A percentile compares a stretch with the other conserved stretches of the same genome.
These are phyloP conservation scores for Backusella morwellensis DNA, from an alignment of 192 early-diverging fungal genomes.

Conservation along the genomic window DNA sequence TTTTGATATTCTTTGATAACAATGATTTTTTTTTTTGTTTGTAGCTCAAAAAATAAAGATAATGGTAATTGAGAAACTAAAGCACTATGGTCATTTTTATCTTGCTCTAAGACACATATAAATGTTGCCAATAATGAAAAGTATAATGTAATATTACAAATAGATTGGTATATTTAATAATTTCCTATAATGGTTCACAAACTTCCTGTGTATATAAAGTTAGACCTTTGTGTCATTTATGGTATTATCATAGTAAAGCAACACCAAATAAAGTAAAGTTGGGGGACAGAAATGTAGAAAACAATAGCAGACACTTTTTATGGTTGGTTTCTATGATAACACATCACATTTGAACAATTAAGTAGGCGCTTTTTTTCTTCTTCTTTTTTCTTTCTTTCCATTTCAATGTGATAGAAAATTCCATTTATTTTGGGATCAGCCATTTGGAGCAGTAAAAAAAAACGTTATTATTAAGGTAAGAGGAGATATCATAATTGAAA, in stretches of 20 bases:
- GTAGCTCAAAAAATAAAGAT: too few species aligned
- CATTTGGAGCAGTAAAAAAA: neutral
- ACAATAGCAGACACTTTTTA: neutral
- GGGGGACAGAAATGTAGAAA: neutral
- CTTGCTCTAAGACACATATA: too few species aligned
- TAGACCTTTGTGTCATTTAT: neutral
- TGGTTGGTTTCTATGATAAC: neutral
- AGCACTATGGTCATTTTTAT: too few species aligned
- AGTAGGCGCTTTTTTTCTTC: neutral
- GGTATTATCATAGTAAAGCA: neutral
- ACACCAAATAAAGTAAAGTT: neutral
- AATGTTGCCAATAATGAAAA: neutral
- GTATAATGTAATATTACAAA: neutral
- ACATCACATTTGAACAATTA: neutral
- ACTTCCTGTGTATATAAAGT: too few species aligned
- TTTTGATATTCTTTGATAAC: too few species aligned
- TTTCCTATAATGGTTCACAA: too few species aligned
- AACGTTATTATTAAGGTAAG: neutral
- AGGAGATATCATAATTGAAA: neutral
- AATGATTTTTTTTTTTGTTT: too few species aligned
- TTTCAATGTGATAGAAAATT: neutral
- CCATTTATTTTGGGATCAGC: neutral
- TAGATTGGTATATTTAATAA: neutral
- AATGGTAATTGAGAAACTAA: too few species aligned
- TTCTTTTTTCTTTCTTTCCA: neutral